Evolutionary conservation across 23 red algal genomes (phyloP).

Genomic region (Gracilaria caudata): DNA sequence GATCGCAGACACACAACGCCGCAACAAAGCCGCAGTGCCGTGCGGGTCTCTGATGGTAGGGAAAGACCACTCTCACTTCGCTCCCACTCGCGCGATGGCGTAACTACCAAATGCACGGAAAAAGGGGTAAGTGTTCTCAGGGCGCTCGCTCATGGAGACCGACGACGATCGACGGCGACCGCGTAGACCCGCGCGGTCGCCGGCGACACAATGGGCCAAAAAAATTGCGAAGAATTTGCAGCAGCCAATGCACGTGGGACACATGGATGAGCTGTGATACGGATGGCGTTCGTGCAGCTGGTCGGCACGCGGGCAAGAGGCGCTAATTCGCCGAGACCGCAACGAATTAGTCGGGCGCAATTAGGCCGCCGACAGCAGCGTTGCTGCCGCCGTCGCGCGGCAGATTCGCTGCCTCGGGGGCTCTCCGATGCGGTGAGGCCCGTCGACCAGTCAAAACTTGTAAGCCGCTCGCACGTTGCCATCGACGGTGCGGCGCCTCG

Average conservation of each 20-base stretch:
- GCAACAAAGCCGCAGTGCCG: neutral
- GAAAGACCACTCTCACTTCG: neutral
- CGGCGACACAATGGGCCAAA: neutral
- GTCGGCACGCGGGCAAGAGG: neutral
- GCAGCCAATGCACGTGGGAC: neutral
- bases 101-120: neutral
- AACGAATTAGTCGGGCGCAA: neutral
- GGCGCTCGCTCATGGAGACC: neutral
- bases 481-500: neutral
- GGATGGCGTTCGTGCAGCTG: neutral
- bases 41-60: neutral
- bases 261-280: neutral
- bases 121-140: neutral
- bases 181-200: neutral
- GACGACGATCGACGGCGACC: slow-evolving; percentile 1
- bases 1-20: neutral
- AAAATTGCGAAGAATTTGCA: slow-evolving; percentile 12
- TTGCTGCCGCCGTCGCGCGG: neutral
- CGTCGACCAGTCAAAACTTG: too few relatives aligned
- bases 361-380: neutral
- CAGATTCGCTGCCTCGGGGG: neutral
- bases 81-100: neutral
- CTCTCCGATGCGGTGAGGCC: too few relatives aligned
- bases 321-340: neutral
- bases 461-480: neutral